Percentiles rank a stretch among this genome's conserved stretches.
These are phyloP conservation scores for Daucus carota DNA, from an alignment of 129 eudicot genomes.

Conservation along the genomic window DH1_v3.0 NC_030381.2:6135501-6136000, in stretches of 20 bases:
- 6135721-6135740: conserved; percentile 10
- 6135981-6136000: conserved; percentile 9
- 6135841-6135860: not conserved
- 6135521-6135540: not conserved
- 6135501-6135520: not conserved
- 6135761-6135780: conserved; percentile 20
- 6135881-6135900: not conserved
- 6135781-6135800: conserved; percentile 21
- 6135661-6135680: not conserved
- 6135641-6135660: not conserved
- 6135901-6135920: not conserved
- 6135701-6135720: not conserved
- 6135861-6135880: not conserved
- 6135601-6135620: not conserved
- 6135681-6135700: not conserved
- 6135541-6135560: not conserved
- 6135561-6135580: not conserved
- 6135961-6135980: not conserved
- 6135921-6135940: not conserved
- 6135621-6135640: not conserved
- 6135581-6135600: not conserved
- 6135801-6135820: conserved; percentile 21
- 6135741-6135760: conserved; percentile 23
- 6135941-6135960: not conserved
- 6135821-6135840: conserved; percentile 7